A percentile compares a stretch with the other conserved stretches of the same genome.
These are phyloP conservation scores for Ottelia alismoides DNA, from an alignment of 106 monocot genomes.

Conservation along the genomic window DNA sequence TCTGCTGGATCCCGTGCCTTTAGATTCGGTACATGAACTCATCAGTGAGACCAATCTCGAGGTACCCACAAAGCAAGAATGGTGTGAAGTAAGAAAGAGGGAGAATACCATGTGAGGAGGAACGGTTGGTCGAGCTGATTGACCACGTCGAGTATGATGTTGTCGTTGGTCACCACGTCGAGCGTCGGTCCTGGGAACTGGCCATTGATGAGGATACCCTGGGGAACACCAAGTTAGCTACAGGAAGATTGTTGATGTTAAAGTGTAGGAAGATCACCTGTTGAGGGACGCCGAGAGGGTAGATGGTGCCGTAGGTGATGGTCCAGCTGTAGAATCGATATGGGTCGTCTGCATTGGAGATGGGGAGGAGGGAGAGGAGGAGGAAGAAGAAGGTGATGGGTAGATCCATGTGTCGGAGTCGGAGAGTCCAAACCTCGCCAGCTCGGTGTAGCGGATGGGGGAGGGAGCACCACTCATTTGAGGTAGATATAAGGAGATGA, in stretches of 20 bases:
- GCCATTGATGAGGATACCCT: constrained; percentile 72
- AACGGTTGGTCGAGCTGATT: constrained; percentile 74
- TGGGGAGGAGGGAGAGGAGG: not conserved
- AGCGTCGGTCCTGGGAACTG: constrained; percentile 82
- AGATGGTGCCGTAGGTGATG: constrained; percentile 37
- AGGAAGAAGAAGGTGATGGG: not conserved
- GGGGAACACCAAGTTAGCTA: too few relatives aligned
- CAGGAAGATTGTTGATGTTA: too few relatives aligned
- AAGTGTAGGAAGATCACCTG: too few relatives aligned
- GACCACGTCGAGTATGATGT: constrained; percentile 77
- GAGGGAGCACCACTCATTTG: too few relatives aligned
- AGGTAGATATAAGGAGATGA: too few relatives aligned
- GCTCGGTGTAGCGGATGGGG: too few relatives aligned
- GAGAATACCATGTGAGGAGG: constrained; percentile 79
- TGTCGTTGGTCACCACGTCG: constrained; percentile 79
- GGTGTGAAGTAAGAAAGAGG: too few relatives aligned
- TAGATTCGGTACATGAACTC: too few relatives aligned
- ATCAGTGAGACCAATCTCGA: too few relatives aligned
- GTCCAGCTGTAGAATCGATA: constrained; percentile 47
- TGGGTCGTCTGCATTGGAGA: constrained; percentile 30
- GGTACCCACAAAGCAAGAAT: too few relatives aligned
- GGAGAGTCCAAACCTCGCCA: too few relatives aligned
- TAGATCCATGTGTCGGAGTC: not conserved
- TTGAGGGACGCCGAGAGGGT: constrained; percentile 33
- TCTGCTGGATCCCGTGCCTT: constrained; percentile 66